phyloP scores from a whole-genome alignment of 345 rosid species.

The Pelargonium nanum region DNA sequence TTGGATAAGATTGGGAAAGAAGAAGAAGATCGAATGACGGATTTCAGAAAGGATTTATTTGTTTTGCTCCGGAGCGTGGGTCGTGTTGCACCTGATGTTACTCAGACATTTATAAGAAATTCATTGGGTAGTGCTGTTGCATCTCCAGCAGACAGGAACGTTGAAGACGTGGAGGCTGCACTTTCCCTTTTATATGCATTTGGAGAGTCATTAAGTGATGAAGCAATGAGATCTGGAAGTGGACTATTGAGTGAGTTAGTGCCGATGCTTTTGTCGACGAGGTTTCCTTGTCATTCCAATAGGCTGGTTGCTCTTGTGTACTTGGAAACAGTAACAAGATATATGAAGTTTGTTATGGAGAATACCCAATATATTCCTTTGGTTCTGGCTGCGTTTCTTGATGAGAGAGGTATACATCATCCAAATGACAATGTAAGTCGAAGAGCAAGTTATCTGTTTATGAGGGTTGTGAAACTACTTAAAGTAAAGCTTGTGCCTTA shows the following conservation, averaged over 20 bases:
- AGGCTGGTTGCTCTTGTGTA: slow-evolving; percentile 81
- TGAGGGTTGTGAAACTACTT: slow-evolving; percentile 73
- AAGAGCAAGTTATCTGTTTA: slow-evolving; percentile 85
- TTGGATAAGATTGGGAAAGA: slow-evolving; percentile 81
- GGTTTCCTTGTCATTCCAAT: slow-evolving; percentile 76
- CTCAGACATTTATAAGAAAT: slow-evolving; percentile 64
- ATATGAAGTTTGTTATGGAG: slow-evolving; percentile 77
- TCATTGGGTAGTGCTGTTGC: slow-evolving; percentile 53
- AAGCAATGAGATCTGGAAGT: slow-evolving; percentile 52
- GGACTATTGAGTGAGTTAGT: slow-evolving; percentile 64
- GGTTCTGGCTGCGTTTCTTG: slow-evolving; percentile 79
- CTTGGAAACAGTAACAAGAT: slow-evolving; percentile 71
- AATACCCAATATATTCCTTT: slow-evolving; percentile 53
- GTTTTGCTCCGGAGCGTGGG: slow-evolving; percentile 71
- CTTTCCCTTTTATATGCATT: slow-evolving; percentile 83
- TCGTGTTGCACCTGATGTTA: slow-evolving; percentile 76
- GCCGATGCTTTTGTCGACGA: slow-evolving; percentile 62
- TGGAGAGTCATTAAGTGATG: slow-evolving; percentile 82
- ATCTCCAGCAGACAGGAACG: slow-evolving; percentile 53
- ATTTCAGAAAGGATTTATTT: slow-evolving; percentile 74
- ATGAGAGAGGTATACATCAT: slow-evolving; percentile 92
- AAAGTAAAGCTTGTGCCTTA: slow-evolving; percentile 85
- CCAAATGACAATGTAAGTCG: slow-evolving; percentile 63
- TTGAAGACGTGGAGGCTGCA: slow-evolving; percentile 93
- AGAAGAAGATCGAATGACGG: slow-evolving; percentile 84